phyloP scores from a whole-genome alignment of 148 eudicot species.

The Rhododendron molle region DNA sequence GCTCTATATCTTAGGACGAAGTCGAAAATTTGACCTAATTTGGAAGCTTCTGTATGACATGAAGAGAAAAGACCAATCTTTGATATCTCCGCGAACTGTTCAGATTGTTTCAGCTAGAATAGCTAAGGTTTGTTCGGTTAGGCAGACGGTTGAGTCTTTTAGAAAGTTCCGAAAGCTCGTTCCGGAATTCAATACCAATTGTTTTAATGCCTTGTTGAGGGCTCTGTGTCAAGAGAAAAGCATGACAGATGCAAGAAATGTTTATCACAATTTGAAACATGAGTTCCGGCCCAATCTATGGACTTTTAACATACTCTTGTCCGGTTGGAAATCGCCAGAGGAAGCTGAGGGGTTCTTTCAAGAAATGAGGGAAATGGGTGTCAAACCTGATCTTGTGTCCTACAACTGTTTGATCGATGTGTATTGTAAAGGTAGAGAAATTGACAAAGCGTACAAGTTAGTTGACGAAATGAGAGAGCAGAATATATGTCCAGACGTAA shows the following conservation, averaged over 20 bases:
- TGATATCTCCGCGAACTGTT: conserved; percentile 61
- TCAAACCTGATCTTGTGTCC: conserved; percentile 73
- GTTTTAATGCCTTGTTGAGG: conserved; percentile 70
- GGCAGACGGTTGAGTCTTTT: conserved; percentile 72
- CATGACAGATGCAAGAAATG: conserved; percentile 80
- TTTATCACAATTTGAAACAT: conserved; percentile 62
- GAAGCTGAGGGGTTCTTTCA: conserved; percentile 69
- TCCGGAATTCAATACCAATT: conserved; percentile 38
- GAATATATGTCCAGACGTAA: conserved; percentile 65
- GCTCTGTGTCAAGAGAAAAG: conserved; percentile 78
- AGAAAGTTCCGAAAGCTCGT: conserved; percentile 51
- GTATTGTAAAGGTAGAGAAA: conserved; percentile 60
- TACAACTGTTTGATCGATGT: conserved; percentile 86
- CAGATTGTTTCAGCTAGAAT: conserved; percentile 65
- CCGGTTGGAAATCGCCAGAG: conserved; percentile 80
- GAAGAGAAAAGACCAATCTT: conserved; percentile 48
- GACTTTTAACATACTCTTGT: conserved; percentile 70
- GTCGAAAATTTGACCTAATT: conserved; percentile 45
- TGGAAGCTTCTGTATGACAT: conserved; percentile 65
- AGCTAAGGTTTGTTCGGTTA: conserved; percentile 76
- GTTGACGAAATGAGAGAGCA: conserved; percentile 55
- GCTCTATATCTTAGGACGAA: conserved; percentile 74
- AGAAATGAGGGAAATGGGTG: conserved; percentile 77
- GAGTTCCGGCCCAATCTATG: conserved; percentile 59
- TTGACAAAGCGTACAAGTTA: conserved; percentile 57